phyloP scores from a whole-genome alignment of 306 rosid genomes.

The Astragalus membranaceus region DNA sequence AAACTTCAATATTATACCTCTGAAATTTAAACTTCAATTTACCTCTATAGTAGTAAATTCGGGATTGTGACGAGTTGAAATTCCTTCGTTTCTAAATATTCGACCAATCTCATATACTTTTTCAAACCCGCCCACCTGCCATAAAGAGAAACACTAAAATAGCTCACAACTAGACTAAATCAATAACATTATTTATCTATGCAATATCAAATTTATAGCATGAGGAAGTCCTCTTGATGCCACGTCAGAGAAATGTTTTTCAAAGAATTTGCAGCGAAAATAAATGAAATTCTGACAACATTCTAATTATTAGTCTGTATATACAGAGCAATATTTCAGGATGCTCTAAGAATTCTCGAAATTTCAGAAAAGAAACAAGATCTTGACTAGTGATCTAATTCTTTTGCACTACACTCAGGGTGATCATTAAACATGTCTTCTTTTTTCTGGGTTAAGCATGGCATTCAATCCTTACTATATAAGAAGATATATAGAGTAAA shows the following conservation, averaged over 20 bases:
- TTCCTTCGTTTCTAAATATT: slow-evolving; percentile 95
- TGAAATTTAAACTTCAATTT: slow-evolving; percentile 3
- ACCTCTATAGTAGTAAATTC: slow-evolving; percentile 99
- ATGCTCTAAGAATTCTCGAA: neutral
- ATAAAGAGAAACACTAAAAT: slow-evolving; percentile 13
- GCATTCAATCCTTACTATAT: neutral
- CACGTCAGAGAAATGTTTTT: neutral
- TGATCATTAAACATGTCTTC: neutral
- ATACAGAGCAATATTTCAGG: neutral
- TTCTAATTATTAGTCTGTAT: neutral
- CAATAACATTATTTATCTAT: neutral
- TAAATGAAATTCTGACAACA: neutral
- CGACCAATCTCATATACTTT: slow-evolving; percentile 95
- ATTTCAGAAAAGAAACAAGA: slow-evolving; percentile 9
- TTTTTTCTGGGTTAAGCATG: neutral
- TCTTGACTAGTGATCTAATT: neutral
- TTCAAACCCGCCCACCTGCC: slow-evolving; percentile 96
- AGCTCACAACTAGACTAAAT: slow-evolving; percentile 10
- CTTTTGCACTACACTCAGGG: slow-evolving; percentile 3
- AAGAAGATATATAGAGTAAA: neutral
- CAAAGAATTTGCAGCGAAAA: slow-evolving; percentile 2
- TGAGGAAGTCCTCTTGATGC: neutral
- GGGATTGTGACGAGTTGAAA: slow-evolving; percentile 97
- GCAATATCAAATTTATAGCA: slow-evolving; percentile 14
- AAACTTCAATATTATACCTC: neutral